Conservation (phyloP, 176 grass and related monocot species). For the Pontederia paniculata region DNA sequence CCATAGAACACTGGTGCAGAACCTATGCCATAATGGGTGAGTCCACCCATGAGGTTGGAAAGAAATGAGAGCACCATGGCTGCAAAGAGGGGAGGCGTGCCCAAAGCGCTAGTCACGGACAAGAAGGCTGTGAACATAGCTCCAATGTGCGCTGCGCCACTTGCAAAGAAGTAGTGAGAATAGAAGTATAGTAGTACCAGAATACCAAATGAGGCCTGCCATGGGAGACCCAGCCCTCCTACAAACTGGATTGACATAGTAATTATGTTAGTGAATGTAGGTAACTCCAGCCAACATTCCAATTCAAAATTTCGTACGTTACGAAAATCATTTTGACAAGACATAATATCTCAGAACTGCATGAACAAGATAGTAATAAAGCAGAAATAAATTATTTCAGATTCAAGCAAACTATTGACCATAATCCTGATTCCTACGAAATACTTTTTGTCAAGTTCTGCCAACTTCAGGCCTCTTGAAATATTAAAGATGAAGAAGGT, state of each 20-base stretch:
- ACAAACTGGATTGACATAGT: conserved; percentile 51
- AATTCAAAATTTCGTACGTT: background rate
- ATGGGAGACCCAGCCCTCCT: conserved; percentile 78
- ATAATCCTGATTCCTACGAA: no score
- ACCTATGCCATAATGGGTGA: conserved; percentile 88
- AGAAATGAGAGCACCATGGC: conserved; percentile 86
- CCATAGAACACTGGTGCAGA: conserved; percentile 94
- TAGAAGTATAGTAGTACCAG: conserved; percentile 94
- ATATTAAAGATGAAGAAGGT: no score
- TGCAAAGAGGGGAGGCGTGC: conserved; percentile 67
- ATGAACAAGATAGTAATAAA: no score
- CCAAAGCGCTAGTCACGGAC: conserved; percentile 73
- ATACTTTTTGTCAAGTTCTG: no score
- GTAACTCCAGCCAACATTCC: background rate
- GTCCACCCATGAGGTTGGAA: conserved; percentile 89
- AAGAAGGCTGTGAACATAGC: conserved; percentile 96
- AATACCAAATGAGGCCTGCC: conserved; percentile 82
- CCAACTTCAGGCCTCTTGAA: no score
- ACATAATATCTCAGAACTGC: no score
- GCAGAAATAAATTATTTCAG: no score
- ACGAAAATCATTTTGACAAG: no score
- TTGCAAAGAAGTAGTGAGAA: conserved; percentile 96
- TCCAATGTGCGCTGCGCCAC: conserved; percentile 90
- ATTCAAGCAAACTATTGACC: no score
- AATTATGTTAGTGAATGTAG: background rate